Evolutionary conservation across 106 monocot genomes (phyloP), one percentile per base, ranked within the genome.

Genomic region (Dendrobium huoshanense): DNA sequence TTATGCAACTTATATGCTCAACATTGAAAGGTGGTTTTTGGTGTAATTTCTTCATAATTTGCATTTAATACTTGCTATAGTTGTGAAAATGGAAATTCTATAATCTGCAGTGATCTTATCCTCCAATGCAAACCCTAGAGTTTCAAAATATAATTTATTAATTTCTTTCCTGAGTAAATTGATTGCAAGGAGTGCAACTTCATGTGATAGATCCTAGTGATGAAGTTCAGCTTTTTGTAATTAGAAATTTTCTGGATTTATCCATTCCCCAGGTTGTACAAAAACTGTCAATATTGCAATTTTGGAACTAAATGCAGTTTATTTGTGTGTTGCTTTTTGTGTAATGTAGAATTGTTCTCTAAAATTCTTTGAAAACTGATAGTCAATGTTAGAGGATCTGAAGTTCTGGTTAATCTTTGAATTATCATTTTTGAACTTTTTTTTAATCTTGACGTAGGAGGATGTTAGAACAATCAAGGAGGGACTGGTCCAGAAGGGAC

Each of bases 1-100:
- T 22, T 83, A 85, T 85, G 78, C 86, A 74, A 78, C 83, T 31
- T 86, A 87, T 77, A 79, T 88, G 67, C 78, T 95, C 58, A 85
- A 95, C 77, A 81, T 95, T 79, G 94, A 95, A 88, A 90, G 88
- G 94, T 90, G 81, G 82, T 79, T 78, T 49, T 77, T 78, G 37
- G 5, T 61, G 15, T 43, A 61, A n/a, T 4, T 74, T 74, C 19
- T 70, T 33, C 74, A 74, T 43, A 37, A 70, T 9, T 61, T 72
- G 61, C 44, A 37, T 68, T 49, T 78, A 61, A 40, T 27, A 44
- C 9, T 31, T 74, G 55, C 37, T 70, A 20, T 67, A 31, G 70
- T 31, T 33, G 4, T 31, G 9, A 15, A 29, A 70, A 33, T 70
- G 70, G 70, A 37, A 29, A 33, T 37, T 70, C 31, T 29, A 5